Evolutionary conservation across 2,329 filamentous ascomycete genomes (phyloP).

Genomic region (Pseudogymnoascus sp.): DNA sequence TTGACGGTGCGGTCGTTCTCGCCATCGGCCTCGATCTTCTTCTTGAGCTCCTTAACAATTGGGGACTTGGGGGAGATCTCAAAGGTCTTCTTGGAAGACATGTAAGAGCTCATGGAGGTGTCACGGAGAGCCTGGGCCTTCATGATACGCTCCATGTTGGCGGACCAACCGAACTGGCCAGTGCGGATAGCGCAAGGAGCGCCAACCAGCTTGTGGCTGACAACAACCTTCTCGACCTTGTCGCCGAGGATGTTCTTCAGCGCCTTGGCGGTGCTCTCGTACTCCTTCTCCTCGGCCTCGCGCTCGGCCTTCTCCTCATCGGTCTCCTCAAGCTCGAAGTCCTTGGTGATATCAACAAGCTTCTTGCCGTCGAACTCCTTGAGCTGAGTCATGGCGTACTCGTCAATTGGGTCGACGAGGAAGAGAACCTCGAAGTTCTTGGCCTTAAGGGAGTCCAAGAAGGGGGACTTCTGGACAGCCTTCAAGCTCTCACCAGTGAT

Average conservation of each 20-base stretch:
- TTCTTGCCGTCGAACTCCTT: conserved; percentile 99
- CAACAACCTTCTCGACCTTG: conserved; percentile 99
- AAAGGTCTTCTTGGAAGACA: conserved; percentile 99
- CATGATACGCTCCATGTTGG: conserved; percentile 99
- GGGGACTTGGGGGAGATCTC: conserved; percentile 98
- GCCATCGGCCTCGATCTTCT: conserved; percentile 95
- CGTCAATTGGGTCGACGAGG: conserved; percentile 98
- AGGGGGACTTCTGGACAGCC: conserved; percentile 95
- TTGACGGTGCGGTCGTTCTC: conserved; percentile 99
- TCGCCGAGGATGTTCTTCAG: conserved; percentile 99
- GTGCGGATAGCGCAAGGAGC: conserved; percentile 98
- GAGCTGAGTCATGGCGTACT: conserved; percentile 99
- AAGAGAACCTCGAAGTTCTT: conserved; percentile 99
- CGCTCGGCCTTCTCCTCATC: conserved; percentile 97
- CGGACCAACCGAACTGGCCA: conserved; percentile 99
- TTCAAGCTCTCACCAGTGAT: conserved; percentile 99
- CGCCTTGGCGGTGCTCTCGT: conserved; percentile 84
- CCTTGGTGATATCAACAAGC: conserved; percentile 99
- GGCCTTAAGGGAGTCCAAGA: conserved; percentile 96
- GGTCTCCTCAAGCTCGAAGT: conserved; percentile 99
- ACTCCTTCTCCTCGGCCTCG: conserved; percentile 98
- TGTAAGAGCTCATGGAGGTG: conserved; percentile 99
- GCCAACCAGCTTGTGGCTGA: conserved; percentile 92
- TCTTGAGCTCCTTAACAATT: conserved; percentile 98
- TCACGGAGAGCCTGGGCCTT: conserved; percentile 99